Percentiles rank a stretch among this genome's conserved stretches.
Evolutionary conservation across 2,329 filamentous ascomycete species (phyloP).

Genomic region (Ophiostoma fasciatum): DNA sequence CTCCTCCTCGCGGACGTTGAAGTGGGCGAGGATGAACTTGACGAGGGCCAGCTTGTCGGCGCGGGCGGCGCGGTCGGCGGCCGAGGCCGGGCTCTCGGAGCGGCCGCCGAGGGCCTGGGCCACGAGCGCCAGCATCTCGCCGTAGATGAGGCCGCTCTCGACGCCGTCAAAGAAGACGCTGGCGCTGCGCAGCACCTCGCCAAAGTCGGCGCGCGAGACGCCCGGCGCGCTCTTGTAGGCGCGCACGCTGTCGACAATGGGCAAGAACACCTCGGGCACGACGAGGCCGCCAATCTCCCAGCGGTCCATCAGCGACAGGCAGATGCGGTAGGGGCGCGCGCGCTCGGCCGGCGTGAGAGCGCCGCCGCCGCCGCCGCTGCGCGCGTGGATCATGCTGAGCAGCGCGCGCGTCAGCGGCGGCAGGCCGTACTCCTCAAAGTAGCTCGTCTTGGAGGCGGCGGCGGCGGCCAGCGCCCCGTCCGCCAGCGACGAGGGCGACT

Average conservation of each 20-base stretch:
- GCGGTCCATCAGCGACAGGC: constrained; percentile 90
- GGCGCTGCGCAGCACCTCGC: constrained; percentile 81
- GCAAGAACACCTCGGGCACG: constrained; percentile 76
- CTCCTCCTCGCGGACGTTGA: constrained; percentile 91
- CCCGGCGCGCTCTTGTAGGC: constrained; percentile 55
- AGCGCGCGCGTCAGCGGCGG: constrained; percentile 60
- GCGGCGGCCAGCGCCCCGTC: constrained; percentile 17
- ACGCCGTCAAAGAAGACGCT: constrained; percentile 96
- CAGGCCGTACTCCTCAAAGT: constrained; percentile 72
- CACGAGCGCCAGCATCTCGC: constrained; percentile 59
- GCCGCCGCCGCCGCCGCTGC: constrained; percentile 11
- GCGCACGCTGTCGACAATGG: constrained; percentile 67
- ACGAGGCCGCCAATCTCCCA: constrained; percentile 93
- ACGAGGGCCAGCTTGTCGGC: constrained; percentile 56
- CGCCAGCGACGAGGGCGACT: constrained; percentile 26
- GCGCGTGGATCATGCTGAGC: constrained; percentile 56
- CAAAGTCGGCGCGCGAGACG: constrained; percentile 53
- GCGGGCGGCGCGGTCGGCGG: constrained; percentile 37
- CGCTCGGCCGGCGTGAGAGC: constrained; percentile 52
- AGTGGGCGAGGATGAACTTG: constrained; percentile 69
- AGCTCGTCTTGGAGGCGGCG: constrained; percentile 49
- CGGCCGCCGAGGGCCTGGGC: constrained; percentile 40
- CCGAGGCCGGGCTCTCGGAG: constrained; percentile 23
- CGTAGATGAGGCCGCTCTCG: constrained; percentile 85
- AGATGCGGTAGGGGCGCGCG: constrained; percentile 78